These are phyloP conservation scores for Tetrahymena thermophila DNA, from an alignment of 73 alveolate species.

Conservation along the genomic window DNA sequence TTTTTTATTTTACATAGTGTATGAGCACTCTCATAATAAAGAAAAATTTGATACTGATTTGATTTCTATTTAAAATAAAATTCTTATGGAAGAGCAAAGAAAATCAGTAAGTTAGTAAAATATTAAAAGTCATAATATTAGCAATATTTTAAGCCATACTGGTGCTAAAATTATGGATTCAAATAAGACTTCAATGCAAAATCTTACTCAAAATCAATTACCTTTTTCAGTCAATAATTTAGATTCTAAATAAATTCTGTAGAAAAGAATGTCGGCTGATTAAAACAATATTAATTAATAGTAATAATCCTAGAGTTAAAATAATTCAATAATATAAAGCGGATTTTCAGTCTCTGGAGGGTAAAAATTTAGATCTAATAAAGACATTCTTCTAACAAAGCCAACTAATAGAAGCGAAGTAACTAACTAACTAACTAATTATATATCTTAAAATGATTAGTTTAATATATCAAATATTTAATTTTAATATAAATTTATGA, in stretches of 20 bases:
- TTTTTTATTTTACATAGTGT: not conserved
- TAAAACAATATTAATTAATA: not conserved
- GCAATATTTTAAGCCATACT: not conserved
- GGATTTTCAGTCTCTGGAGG: not conserved
- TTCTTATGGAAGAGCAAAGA: not conserved
- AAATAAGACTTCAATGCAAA: not conserved
- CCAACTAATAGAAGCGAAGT: not conserved
- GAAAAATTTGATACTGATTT: not conserved
- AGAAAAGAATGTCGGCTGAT: not conserved
- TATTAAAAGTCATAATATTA: not conserved
- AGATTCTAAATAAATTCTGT: not conserved
- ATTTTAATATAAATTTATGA: too few species aligned
- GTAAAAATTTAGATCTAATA: not conserved
- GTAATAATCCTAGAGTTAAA: not conserved
- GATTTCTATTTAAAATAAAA: not conserved
- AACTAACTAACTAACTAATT: not conserved
- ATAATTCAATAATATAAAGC: not conserved
- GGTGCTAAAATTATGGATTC: not conserved
- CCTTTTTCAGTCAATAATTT: not conserved
- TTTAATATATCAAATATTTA: not conserved
- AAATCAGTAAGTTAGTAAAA: not conserved
- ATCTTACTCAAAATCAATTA: not conserved
- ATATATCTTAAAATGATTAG: too few species aligned
- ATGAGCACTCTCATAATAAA: not conserved
- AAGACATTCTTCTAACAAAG: not conserved